Evolutionary conservation across 225 moss, liverwort and hornwort species (phyloP), one percentile per base, ranked within the genome.

Genomic region (Straminergon stramineum): DNA sequence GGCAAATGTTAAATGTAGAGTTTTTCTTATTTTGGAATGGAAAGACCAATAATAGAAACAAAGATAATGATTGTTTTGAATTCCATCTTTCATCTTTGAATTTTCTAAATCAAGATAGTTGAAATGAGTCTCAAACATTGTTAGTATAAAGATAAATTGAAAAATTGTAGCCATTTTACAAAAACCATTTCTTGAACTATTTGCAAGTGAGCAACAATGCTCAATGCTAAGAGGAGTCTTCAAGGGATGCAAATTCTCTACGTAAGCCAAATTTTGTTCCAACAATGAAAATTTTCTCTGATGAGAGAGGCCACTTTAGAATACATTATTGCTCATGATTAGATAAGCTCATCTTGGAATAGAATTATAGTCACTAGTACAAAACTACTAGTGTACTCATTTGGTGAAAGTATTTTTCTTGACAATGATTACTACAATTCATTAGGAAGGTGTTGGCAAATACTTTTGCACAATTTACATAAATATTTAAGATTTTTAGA

Each of bases 401-500:
- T 28, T 41, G 30, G 4, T 18, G 4, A 80, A 28, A 41, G 2
- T 28, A 81, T 19, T 81, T 81, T 61, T 13, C 9, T 30, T 30
- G 2, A 31, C 3, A 31, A 43, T 41, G 31, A 81, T 30, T 19
- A 13, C 14, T 0, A 61, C 18, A 61, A 81, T 43, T 61, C 5
- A n/a, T n/a, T 2, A 41, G 6, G 28, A 39, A 13, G 0, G 11
- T n/a, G 2, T 17, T 28, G 9, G 1, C 7, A n/a, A 19, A 41
- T 81, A 28, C 9, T 41, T 41, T 60, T 41, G 18, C 4, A 60
- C 20, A 81, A 18, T 19, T 63, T 2, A 11, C 7, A 20, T 17
- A 41, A 57, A 31, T 19, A 43, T 41, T 16, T 12, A 55, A 17
- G 4, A n/a, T 2, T 2, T 4, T 7, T 23, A 35, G 20, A 15